Conservation (phyloP, 805 yeast genomes). For the Starmerella gropengiesseri region DNA sequence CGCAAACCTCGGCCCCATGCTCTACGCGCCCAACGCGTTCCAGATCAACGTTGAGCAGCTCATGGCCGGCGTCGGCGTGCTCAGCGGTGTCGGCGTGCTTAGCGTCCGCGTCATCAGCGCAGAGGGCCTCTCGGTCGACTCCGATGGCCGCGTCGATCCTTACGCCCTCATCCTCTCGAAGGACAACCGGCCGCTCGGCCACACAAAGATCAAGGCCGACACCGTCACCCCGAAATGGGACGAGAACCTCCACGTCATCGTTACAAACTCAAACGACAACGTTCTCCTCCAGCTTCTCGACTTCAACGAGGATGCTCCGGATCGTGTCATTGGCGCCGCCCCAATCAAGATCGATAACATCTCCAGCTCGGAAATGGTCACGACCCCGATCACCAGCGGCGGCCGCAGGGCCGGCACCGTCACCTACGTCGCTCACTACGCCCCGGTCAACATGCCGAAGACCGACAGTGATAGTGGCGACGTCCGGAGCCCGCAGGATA, state of each 20-base stretch:
- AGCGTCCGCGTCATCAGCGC: conserved; percentile 60
- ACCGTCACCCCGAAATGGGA: conserved; percentile 74
- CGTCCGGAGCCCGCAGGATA: conserved; percentile 64
- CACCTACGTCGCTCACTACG: conserved; percentile 56
- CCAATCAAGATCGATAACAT: conserved; percentile 63
- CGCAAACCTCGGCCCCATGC: conserved; percentile 79
- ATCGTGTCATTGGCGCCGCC: conserved; percentile 66
- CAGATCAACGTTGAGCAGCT: conserved; percentile 87
- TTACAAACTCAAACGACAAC: conserved; percentile 73
- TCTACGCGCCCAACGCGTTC: conserved; percentile 82
- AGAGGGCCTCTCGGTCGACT: conserved; percentile 49
- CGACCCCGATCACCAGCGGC: conserved; percentile 59
- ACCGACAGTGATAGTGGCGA: conserved; percentile 34
- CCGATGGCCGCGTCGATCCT: conserved; percentile 83
- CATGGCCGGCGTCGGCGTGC: conserved; percentile 67
- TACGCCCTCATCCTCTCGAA: conserved; percentile 61
- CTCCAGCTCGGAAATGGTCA: conserved; percentile 37
- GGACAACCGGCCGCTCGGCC: conserved; percentile 42
- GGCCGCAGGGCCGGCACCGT: conserved; percentile 74
- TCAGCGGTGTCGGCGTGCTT: conserved; percentile 78
- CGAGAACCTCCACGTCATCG: conserved; percentile 59
- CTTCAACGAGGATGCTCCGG: conserved; percentile 66
- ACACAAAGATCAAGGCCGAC: conserved; percentile 57
- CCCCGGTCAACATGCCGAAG: conserved; percentile 52
- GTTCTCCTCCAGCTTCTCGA: conserved; percentile 61